Evolutionary conservation across 495 filamentous ascomycete genomes (phyloP), one percentile per base, ranked within the genome.

Genomic region (Margaritispora aquatica): DNA sequence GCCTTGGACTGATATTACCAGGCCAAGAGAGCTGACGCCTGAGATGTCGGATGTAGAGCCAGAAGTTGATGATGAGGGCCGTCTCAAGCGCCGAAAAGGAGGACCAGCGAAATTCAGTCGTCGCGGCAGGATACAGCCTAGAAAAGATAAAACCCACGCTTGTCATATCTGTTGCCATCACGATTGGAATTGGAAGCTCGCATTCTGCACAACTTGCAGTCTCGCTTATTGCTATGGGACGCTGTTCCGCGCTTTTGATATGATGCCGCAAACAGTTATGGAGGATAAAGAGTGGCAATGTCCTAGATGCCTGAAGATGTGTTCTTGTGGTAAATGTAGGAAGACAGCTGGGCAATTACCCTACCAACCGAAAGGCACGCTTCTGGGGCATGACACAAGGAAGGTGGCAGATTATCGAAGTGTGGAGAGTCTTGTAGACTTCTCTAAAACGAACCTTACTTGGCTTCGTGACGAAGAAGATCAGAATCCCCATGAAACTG

Each of bases 341-440:
- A 74, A 72, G 41, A 60, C 62, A 17, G 66, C 65, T 38, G 73
- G 68, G 23, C 66, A 66, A 36, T 67, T 57, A 11, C 92, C 92
- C 0, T 94, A 93, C 63, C 79, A 89, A 62, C 94, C 93, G 0
- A 89, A 85, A 62, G 87, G 84, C 56, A 95, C 89, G 1, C 74
- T 92, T 1, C 81, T 97, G 13, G 94, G 93, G 0, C 89, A 95
- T 67, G 91, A 96, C 56, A 97, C 94, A 1, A 86, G 80, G 47
- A 87, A 87, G 34, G 82, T 97, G 27, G 91, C 92, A 17, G 94
- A 98, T 70, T 85, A 86, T 50, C 84, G 94, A 49, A 96, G 91
- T 68, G 83, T 93, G 13, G 92, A 97, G 67, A 83, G 83, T 38
- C 75, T 96, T 15, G 89, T 96, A 10, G 88, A 96, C 64, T 94